Base-by-base conservation (phyloP, 176 grass and related monocot species). In the Aegilops speltoides region DNA sequence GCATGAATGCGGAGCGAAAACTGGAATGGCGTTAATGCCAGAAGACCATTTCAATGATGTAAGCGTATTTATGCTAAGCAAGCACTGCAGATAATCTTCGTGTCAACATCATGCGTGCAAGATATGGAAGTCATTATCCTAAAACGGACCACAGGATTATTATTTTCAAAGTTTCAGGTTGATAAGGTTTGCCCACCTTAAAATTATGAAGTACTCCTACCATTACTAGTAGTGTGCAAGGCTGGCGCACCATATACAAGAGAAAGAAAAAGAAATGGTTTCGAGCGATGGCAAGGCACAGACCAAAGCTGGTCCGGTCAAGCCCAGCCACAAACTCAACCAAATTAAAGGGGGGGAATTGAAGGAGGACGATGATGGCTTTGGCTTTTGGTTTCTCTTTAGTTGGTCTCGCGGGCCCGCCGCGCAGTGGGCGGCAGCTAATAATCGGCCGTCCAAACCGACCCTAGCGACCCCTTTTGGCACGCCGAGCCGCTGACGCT, bases 401-500 rank as follows among this genome's bases (percentile, higher is more conserved):
- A 54, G 86, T 63, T 26, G 69, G 69, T 63, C 29, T 81, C 37
- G 17, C 5, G 82, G 86, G 19, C 52, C 89, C 89, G 56, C 71
- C 10, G 2, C 7, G 70, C 89, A 91, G 89, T 33, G 86, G 86
- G 68, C 86, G 89, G 77, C 77, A 48, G 82, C 50, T 45, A 68
- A 82, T 70, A 54, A 81, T 85, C 76, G 15, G 71, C 86, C 86
- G 89, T 63, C 89, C 86, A 64, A 68, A 91, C 86, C 77, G 82
- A 88, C 89, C 70, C 34, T 64, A 59, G 63, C 77, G 7, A 24
- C 62, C 59, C 20, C 76, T 76, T 85, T 85, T 29, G 77, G 70
- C 45, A 66, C 80, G 76, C 43, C 66, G 76, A 83, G 11, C 14
- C 12, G 43, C 56, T 85, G 72, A 66, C 24, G 73, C 17, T 79